phyloP scores from a whole-genome alignment of 495 filamentous ascomycete species.

The Tirmania nivea region DNA sequence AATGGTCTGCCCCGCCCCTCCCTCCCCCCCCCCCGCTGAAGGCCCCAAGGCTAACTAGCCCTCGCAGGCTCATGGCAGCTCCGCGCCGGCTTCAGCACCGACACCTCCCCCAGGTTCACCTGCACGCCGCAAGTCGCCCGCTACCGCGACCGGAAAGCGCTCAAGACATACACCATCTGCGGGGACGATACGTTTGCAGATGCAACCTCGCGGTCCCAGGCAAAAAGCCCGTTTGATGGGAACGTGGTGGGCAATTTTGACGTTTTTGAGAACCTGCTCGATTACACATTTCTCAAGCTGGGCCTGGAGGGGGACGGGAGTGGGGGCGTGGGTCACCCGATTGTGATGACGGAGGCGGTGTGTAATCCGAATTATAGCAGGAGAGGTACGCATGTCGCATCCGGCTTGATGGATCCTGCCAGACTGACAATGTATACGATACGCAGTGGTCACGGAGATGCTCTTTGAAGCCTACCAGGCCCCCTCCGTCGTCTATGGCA shows the following conservation, averaged over 20 bases:
- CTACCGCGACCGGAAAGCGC: conserved; percentile 80
- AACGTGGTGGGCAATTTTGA: conserved; percentile 95
- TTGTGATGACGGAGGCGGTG: conserved; percentile 91
- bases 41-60: conserved; percentile 29
- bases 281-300: conserved; percentile 81
- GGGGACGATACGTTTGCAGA: conserved; percentile 84
- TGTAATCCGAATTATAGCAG: conserved; percentile 72
- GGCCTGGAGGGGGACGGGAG: conserved; percentile 51
- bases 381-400: conserved; percentile 38
- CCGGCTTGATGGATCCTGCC: background rate
- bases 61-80: conserved; percentile 73
- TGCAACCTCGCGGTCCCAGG: conserved; percentile 74
- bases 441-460: conserved; percentile 80
- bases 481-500: conserved; percentile 72
- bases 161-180: conserved; percentile 71
- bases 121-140: conserved; percentile 79
- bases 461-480: conserved; percentile 86
- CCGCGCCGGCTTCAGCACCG: conserved; percentile 89
- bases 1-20: conserved; percentile 42
- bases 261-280: conserved; percentile 76
- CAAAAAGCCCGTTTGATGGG: conserved; percentile 75
- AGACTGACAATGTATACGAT: background rate
- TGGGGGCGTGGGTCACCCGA: conserved; percentile 56
- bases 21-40: background rate
- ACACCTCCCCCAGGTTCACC: conserved; percentile 50